Conservation (phyloP, 345 rosid genomes). For the Nephelium lappaceum region DNA sequence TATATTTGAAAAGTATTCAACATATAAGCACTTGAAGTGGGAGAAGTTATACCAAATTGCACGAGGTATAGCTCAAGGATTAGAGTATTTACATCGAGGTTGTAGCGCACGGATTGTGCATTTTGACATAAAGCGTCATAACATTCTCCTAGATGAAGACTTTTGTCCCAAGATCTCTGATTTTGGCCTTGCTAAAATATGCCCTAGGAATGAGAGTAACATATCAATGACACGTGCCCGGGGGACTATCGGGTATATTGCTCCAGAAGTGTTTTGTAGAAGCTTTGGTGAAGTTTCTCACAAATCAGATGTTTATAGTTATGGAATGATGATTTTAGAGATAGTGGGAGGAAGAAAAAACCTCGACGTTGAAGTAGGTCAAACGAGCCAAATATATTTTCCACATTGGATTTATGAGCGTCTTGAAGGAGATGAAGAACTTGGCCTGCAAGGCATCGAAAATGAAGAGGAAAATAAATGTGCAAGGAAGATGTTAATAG, state of each 20-base stretch:
- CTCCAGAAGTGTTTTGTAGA: neutral
- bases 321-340: slow-evolving; percentile 2
- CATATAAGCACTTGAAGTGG: neutral
- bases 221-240: neutral
- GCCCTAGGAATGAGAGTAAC: neutral
- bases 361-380: neutral
- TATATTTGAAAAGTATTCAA: neutral
- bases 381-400: neutral
- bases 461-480: neutral
- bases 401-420: neutral
- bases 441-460: neutral
- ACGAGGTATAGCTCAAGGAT: neutral
- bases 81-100: neutral
- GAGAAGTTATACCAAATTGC: neutral
- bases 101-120: neutral
- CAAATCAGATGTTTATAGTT: slow-evolving; percentile 1
- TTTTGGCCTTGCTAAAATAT: neutral
- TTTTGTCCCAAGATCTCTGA: neutral
- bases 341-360: neutral
- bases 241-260: neutral
- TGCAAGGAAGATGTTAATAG: slow-evolving; percentile 6
- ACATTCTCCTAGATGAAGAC: slow-evolving; percentile 1
- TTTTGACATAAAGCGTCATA: neutral
- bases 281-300: neutral
- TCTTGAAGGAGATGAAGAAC: neutral